A percentile compares a stretch with the other conserved stretches of the same genome.
Evolutionary conservation across 352 stramenopile genomes (phyloP).

Genomic region (Globisporangium abappressorium): DNA sequence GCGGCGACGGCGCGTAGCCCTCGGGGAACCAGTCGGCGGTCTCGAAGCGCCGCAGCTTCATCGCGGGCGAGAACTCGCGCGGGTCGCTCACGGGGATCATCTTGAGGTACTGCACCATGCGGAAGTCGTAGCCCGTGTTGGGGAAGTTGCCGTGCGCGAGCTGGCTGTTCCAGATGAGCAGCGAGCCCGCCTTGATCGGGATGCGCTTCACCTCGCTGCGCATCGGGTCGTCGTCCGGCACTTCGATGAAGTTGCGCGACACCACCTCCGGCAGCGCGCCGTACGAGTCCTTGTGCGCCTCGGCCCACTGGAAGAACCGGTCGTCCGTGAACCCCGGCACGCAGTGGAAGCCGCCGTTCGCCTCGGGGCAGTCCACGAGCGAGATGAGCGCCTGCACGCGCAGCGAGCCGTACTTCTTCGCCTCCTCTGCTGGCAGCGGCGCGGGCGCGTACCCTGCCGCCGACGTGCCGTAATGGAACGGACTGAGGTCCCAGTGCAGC

Average conservation of each 20-base stretch:
- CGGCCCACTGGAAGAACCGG: constrained; percentile 44
- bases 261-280: constrained; percentile 30
- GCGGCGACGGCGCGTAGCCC: constrained; percentile 28
- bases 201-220: constrained; percentile 33
- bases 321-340: constrained; percentile 45
- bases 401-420: constrained; percentile 36
- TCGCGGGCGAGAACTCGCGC: constrained; percentile 35
- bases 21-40: constrained; percentile 34
- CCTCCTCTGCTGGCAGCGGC: constrained; percentile 14
- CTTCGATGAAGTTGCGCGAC: constrained; percentile 43
- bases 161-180: constrained; percentile 53
- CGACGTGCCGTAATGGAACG: constrained; percentile 47
- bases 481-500: constrained; percentile 51
- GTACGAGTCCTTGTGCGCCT: constrained; percentile 29
- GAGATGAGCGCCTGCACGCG: constrained; percentile 43
- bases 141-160: constrained; percentile 45
- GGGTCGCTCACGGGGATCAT: constrained; percentile 42
- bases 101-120: constrained; percentile 57
- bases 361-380: constrained; percentile 38
- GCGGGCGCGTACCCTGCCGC: constrained; percentile 36
- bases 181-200: constrained; percentile 39
- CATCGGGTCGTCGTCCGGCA: constrained; percentile 39
- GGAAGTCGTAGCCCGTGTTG: constrained; percentile 42
- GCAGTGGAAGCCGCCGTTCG: constrained; percentile 48
- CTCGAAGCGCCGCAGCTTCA: constrained; percentile 35